Conservation (phyloP, 2,329 filamentous ascomycete genomes). For the Fusarium beomiforme region DNA sequence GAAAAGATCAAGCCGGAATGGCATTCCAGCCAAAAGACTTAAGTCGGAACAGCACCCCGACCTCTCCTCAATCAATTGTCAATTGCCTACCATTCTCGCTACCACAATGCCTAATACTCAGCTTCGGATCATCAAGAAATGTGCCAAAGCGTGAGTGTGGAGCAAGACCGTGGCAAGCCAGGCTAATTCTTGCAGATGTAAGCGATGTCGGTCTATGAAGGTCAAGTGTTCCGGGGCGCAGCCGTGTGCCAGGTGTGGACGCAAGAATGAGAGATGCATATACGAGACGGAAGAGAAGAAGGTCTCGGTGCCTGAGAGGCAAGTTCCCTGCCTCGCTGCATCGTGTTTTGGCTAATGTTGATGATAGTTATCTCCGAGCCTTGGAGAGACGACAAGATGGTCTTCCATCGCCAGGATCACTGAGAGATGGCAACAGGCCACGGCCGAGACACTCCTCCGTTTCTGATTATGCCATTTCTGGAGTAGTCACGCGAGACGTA, state of each 20-base stretch:
- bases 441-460: conserved; percentile 28
- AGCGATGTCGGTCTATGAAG: conserved; percentile 43
- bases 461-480: conserved; percentile 28
- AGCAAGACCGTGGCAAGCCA: not conserved
- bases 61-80: not conserved
- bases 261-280: conserved; percentile 38
- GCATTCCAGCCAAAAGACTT: conserved; percentile 5
- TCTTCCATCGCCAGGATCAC: conserved; percentile 10
- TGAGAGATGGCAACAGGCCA: not conserved
- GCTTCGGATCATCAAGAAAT: conserved; percentile 37
- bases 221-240: conserved; percentile 42
- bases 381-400: conserved; percentile 34
- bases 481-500: not conserved
- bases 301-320: conserved; percentile 40
- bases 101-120: conserved; percentile 25
- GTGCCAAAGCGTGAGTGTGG: conserved; percentile 35
- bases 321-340: not conserved
- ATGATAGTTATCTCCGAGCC: conserved; percentile 36
- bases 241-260: conserved; percentile 38
- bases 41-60: conserved; percentile 41
- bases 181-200: conserved; percentile 31
- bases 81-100: not conserved
- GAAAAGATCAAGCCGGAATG: conserved; percentile 10
- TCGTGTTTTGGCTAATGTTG: not conserved
- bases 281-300: conserved; percentile 41